Conservation (phyloP, 2,329 filamentous ascomycete genomes). For the Blastomyces silverae region DNA sequence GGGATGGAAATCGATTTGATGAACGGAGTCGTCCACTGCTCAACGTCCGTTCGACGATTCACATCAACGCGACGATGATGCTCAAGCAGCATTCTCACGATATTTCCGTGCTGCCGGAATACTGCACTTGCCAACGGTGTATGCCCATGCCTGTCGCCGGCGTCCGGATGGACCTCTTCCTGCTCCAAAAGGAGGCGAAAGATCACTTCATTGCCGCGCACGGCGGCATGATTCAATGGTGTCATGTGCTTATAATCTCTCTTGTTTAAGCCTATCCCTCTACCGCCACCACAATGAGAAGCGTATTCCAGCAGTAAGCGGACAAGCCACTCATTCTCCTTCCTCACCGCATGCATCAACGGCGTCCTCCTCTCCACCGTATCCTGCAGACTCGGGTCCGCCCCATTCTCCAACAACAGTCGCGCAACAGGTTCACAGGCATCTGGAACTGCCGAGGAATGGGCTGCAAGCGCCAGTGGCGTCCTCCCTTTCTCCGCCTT, state of each 20-base stretch:
- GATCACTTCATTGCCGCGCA: constrained; percentile 10
- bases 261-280: not conserved
- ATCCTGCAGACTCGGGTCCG: not conserved
- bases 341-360: not conserved
- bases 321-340: not conserved
- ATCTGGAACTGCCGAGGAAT: not conserved
- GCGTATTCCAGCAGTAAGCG: not conserved
- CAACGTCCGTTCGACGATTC: not conserved
- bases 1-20: not conserved
- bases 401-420: constrained; percentile 3
- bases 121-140: not conserved
- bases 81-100: constrained; percentile 2
- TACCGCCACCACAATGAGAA: not conserved
- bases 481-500: not conserved
- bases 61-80: not conserved
- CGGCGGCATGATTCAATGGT: constrained; percentile 13
- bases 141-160: not conserved
- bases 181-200: constrained; percentile 14
- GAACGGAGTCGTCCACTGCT: not conserved
- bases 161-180: constrained; percentile 5
- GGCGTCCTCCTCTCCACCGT: not conserved
- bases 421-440: not conserved
- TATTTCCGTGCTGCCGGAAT: too few relatives aligned
- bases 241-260: constrained; percentile 1
- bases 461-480: not conserved